These are phyloP conservation scores for Citrullus colocynthis DNA, from an alignment of 306 rosid species.

Conservation along the genomic window DNA sequence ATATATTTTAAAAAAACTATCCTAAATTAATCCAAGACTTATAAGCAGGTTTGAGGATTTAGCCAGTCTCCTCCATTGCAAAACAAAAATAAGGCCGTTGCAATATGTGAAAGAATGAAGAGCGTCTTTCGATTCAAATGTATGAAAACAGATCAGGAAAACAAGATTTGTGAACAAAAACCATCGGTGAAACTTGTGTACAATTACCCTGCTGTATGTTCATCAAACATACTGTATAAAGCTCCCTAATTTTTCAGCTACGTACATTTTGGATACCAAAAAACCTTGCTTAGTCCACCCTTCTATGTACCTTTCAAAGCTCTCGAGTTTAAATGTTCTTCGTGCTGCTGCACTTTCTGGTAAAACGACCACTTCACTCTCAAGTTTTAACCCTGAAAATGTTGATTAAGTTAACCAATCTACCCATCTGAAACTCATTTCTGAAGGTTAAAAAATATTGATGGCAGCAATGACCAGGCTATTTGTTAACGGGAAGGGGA, in stretches of 20 bases:
- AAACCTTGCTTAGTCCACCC: not conserved
- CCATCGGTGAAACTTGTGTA: not conserved
- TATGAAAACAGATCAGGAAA: not conserved
- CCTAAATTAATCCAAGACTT: too few species aligned
- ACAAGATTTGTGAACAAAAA: not conserved
- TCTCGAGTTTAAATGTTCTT: not conserved
- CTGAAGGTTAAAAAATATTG: not conserved
- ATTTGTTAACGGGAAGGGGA: not conserved
- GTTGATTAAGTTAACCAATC: not conserved
- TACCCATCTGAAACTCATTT: not conserved
- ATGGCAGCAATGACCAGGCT: not conserved
- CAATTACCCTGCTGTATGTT: not conserved
- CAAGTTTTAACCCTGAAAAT: slow-evolving; percentile 13
- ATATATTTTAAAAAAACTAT: too few species aligned
- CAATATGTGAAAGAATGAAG: not conserved
- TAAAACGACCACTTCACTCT: not conserved
- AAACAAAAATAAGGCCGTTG: not conserved
- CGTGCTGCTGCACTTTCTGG: not conserved
- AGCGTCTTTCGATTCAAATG: not conserved
- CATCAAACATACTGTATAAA: not conserved
- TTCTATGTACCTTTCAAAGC: not conserved
- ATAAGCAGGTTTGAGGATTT: not conserved
- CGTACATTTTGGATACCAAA: not conserved
- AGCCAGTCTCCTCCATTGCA: not conserved
- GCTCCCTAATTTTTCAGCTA: not conserved